phyloP scores from a whole-genome alignment of 805 yeast genomes.

The Ogataea haglerorum region DNA sequence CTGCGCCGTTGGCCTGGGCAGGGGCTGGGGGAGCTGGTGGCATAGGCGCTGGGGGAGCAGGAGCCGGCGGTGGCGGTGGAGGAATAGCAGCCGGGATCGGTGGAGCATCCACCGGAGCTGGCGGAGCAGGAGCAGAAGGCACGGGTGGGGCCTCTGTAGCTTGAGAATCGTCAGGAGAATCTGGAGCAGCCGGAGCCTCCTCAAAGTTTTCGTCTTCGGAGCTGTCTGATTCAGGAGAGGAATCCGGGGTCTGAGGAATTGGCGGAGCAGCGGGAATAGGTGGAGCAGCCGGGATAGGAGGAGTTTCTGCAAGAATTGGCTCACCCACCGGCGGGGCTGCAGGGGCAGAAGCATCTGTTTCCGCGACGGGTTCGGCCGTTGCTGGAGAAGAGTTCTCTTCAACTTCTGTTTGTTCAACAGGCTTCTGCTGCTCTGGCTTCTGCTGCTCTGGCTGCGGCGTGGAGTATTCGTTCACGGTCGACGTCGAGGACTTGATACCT shows the following conservation, averaged over 20 bases:
- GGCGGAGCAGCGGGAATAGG: constrained; percentile 15
- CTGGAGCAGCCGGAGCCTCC: constrained; percentile 3
- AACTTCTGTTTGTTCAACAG: too few species aligned
- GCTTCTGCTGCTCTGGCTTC: too few species aligned
- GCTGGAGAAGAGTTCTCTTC: constrained; percentile 10
- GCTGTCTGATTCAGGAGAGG: constrained; percentile 4
- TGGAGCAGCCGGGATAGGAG: constrained; percentile 12
- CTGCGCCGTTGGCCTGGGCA: constrained; percentile 8
- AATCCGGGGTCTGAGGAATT: constrained; percentile 15
- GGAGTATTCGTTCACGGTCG: constrained; percentile 19
- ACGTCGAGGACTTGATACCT: constrained; percentile 41
- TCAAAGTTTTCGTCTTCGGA: background rate
- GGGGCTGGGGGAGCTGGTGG: constrained; percentile 37
- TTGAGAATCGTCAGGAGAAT: too few species aligned
- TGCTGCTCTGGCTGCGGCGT: constrained; percentile 13
- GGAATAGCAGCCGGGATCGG: constrained; percentile 6
- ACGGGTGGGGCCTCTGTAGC: constrained; percentile 1
- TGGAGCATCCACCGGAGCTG: constrained; percentile 8
- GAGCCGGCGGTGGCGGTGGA: constrained; percentile 24
- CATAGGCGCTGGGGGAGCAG: constrained; percentile 29
- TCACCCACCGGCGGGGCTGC: constrained; percentile 5
- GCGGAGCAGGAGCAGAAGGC: background rate
- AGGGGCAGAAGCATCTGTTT: background rate
- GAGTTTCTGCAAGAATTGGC: too few species aligned
- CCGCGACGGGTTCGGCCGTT: constrained; percentile 4